Percentiles rank a stretch among this genome's conserved stretches.
phyloP scores from a whole-genome alignment of 148 eudicot species.

The Polygonum aviculare region DNA sequence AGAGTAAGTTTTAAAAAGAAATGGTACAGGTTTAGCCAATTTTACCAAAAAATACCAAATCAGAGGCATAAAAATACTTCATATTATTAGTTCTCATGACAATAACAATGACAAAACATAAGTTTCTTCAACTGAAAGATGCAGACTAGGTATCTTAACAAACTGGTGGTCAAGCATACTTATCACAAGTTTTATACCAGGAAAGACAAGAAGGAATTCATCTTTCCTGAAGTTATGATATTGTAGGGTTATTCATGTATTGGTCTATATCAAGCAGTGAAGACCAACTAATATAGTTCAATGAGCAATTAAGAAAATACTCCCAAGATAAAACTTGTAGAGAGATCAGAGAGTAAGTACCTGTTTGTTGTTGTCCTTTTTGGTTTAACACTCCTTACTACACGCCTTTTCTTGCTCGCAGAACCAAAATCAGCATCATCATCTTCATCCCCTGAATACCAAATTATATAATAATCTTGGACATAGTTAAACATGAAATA shows the following conservation, averaged over 20 bases:
- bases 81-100: not conserved
- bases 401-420: slow-evolving; percentile 77
- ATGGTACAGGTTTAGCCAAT: not conserved
- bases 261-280: not conserved
- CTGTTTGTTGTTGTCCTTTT: slow-evolving; percentile 58
- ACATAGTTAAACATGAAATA: not conserved
- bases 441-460: slow-evolving; percentile 58
- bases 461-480: not conserved
- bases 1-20: not conserved
- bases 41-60: not conserved
- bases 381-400: slow-evolving; percentile 48
- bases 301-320: not conserved
- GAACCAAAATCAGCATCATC: slow-evolving; percentile 67
- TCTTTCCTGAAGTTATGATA: not conserved
- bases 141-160: not conserved
- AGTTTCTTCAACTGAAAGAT: not conserved
- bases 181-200: not conserved
- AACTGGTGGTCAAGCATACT: not conserved
- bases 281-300: not conserved
- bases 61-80: not conserved
- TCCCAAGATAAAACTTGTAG: not conserved
- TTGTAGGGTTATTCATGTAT: not conserved
- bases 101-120: not conserved
- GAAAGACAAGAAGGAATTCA: not conserved
- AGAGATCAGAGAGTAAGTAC: slow-evolving; percentile 25